Percentiles rank a stretch among this genome's conserved stretches.
These are phyloP conservation scores for Trichoderma citrinoviride DNA, from an alignment of 2,329 filamentous ascomycete species.

Conservation along the genomic window DNA sequence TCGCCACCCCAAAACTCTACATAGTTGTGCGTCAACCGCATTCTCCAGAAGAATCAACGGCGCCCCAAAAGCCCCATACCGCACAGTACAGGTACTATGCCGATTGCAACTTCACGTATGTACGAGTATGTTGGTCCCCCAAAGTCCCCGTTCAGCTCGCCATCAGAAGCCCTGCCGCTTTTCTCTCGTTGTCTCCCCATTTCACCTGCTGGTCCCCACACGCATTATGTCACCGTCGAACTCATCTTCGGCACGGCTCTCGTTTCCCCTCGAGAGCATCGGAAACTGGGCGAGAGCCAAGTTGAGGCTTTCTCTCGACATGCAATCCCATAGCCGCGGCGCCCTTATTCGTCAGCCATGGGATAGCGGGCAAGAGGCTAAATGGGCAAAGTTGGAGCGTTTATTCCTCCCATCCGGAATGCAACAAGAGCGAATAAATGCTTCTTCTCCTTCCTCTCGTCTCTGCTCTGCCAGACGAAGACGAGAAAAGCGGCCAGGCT, in stretches of 20 bases:
- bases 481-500: too few species aligned
- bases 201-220: not conserved
- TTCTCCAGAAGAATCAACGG: too few species aligned
- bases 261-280: too few species aligned
- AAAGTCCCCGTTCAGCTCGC: too few species aligned
- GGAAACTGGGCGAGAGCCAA: too few species aligned
- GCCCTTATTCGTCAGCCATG: not conserved
- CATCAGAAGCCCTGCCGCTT: not conserved
- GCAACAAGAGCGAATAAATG: not conserved
- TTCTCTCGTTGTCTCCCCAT: not conserved
- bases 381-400: not conserved
- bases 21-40: too few species aligned
- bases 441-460: not conserved
- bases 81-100: too few species aligned
- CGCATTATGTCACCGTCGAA: conserved; percentile 2
- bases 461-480: too few species aligned
- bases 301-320: not conserved
- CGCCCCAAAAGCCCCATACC: too few species aligned
- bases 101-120: too few species aligned
- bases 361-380: conserved; percentile 5
- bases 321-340: conserved; percentile 3
- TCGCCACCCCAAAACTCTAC: too few species aligned
- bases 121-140: too few species aligned
- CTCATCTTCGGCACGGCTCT: not conserved
- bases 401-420: not conserved